Evolutionary conservation across 495 filamentous ascomycete genomes (phyloP), one percentile per base, ranked within the genome.

Genomic region (Opeltia flavorubescens): DNA sequence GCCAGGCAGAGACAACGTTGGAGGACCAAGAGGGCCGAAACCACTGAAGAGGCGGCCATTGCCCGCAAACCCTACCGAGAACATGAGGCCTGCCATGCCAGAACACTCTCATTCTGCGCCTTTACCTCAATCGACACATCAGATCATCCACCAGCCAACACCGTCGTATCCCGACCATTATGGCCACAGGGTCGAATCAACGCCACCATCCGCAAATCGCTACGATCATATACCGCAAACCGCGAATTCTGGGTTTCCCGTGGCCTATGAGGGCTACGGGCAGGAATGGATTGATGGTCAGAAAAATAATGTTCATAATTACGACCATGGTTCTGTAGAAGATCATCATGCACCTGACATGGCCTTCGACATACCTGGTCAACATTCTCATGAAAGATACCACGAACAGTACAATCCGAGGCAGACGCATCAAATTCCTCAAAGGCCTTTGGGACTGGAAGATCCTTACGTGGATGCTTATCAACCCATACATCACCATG

Each of bases 31-130:
- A 50, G 68, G 77, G 51, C 60, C 66, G 27, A 77, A 76, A 51
- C 63, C 75, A 15, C 68, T 86, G 36, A 89, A 86, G 62, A 71
- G 88, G 50, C 77, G 88, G 28, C 88, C 88, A 2, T 60, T 94
- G 38, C 87, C 87, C 4, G 72, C 75, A 7, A 80, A 86, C 58
- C 81, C 83, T 7, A 68, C 78, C 40, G 75, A 24, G 64, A 65
- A 65, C 4, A 65, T 68, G 9, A 53, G 63, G 4, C 58, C 64
- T 4, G 50, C 57, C 5, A 53, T 55, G 41, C 60, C 55, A 13
- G 60, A 61, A 34, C 50, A 62, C 50, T 47, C 60, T 44, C 59
- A 53, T 28, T 55, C 63, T 13, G 53, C 56, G 38, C 46, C 50
- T n/a, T 26, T 48, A 2, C 43, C 53, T 24, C 49, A 51, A 7